phyloP scores from a whole-genome alignment of 768 basidiomycete species.

The Cystobasidium onofrii region DNA sequence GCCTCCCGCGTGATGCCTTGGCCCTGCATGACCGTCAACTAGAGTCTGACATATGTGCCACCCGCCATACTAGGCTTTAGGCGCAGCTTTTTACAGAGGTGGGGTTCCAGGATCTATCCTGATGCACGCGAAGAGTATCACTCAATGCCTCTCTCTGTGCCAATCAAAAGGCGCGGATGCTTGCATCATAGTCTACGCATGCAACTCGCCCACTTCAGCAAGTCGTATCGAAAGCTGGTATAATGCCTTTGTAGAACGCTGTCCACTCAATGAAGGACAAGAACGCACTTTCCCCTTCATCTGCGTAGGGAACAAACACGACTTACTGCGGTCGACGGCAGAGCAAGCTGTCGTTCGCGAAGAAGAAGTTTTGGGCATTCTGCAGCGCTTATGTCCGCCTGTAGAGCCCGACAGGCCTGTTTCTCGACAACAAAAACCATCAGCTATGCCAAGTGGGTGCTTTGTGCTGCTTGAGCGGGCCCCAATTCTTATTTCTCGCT shows the following conservation, averaged over 20 bases:
- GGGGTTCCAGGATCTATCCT: neutral
- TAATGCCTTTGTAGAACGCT: slow-evolving; percentile 21
- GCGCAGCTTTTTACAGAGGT: slow-evolving; percentile 23
- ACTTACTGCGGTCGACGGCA: neutral
- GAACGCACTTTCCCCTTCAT: slow-evolving; percentile 30
- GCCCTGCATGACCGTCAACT: neutral
- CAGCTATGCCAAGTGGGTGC: slow-evolving; percentile 10
- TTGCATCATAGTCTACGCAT: slow-evolving; percentile 31
- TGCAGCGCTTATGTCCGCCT: slow-evolving; percentile 17
- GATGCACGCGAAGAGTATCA: neutral
- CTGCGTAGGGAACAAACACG: slow-evolving; percentile 33
- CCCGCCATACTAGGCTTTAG: slow-evolving; percentile 5
- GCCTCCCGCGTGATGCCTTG: neutral
- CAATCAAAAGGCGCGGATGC: slow-evolving; percentile 32
- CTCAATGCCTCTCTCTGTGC: neutral
- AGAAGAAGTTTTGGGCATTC: slow-evolving; percentile 12
- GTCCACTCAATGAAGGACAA: slow-evolving; percentile 26
- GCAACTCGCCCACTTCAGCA: neutral
- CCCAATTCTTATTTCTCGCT: neutral
- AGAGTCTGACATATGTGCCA: neutral
- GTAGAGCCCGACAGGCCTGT: neutral
- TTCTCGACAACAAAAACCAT: neutral
- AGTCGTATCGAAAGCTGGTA: slow-evolving; percentile 16
- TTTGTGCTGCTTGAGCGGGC: neutral
- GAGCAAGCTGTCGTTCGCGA: neutral